Conservation (phyloP, 345 rosid genomes). For the Syzygium grande region DNA sequence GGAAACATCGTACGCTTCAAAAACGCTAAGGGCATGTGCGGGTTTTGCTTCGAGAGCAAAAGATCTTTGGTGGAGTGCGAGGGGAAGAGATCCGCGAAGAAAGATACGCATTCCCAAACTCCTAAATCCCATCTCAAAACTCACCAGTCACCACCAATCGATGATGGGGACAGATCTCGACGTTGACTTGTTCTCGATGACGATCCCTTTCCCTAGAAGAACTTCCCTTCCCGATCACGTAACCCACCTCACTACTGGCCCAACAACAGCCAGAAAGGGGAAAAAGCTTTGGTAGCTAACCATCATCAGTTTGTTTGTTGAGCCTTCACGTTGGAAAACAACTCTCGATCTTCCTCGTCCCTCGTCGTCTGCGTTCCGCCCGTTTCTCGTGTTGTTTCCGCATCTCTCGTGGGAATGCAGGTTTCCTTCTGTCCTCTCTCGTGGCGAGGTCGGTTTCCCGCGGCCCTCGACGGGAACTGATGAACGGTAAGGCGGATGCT, state of each 20-base stretch:
- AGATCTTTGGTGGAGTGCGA: background rate
- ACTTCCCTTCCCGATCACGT: background rate
- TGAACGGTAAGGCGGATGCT: background rate
- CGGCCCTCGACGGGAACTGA: background rate
- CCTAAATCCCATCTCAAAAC: background rate
- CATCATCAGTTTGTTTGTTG: background rate
- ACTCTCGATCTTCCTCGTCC: background rate
- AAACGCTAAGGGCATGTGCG: background rate
- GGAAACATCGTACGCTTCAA: background rate
- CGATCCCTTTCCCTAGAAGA: background rate
- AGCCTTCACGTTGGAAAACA: background rate
- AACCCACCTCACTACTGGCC: background rate
- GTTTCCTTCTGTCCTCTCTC: background rate
- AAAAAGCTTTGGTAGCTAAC: background rate
- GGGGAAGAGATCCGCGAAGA: background rate
- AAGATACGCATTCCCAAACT: background rate
- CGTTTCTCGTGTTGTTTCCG: background rate
- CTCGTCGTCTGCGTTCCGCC: background rate
- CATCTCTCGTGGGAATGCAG: background rate
- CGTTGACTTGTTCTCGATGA: background rate
- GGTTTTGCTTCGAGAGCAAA: background rate
- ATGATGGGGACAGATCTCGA: background rate
- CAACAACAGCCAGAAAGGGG: background rate
- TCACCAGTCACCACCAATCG: background rate
- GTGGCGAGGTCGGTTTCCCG: background rate